Evolutionary conservation across 179 eudicot species (phyloP).

Genomic region (Corrigiola litoralis): DNA sequence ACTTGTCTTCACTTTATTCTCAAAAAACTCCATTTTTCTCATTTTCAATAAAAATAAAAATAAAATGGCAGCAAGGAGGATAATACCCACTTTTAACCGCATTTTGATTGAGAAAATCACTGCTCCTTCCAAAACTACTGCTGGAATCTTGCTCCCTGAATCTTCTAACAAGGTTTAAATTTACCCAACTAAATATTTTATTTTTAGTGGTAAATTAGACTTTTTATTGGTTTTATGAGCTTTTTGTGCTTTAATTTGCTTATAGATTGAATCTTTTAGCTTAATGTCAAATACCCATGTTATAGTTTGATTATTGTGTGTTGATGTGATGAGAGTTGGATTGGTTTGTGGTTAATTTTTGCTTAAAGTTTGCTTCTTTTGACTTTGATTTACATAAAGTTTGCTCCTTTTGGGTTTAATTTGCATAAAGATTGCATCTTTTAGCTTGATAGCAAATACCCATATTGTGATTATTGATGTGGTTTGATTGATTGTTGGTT

Average conservation of each 20-base stretch:
- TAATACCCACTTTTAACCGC: slow-evolving; percentile 48
- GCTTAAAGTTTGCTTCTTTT: not conserved
- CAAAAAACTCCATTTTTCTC: not conserved
- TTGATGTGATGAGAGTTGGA: not conserved
- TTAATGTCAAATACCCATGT: not conserved
- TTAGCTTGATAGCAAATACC: not conserved
- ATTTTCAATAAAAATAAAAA: not conserved
- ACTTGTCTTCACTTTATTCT: not conserved
- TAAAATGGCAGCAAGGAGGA: slow-evolving; percentile 36
- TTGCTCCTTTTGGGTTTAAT: not conserved
- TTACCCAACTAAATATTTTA: too few species aligned
- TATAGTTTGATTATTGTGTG: not conserved
- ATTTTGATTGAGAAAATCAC: slow-evolving; percentile 48
- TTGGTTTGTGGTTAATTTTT: not conserved
- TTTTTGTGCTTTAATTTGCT: not conserved
- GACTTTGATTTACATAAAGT: not conserved
- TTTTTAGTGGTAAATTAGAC: too few species aligned
- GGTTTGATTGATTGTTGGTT: not conserved
- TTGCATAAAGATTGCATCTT: not conserved
- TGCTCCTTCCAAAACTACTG: slow-evolving; percentile 47
- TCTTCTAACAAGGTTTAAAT: slow-evolving; percentile 36
- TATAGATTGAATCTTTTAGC: not conserved
- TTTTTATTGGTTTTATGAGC: not conserved
- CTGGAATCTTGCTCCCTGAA: slow-evolving; percentile 58
- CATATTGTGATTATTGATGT: not conserved